These are phyloP conservation scores for Apostasia ramifera DNA, from an alignment of 106 monocot species.

Conservation along the genomic window DNA sequence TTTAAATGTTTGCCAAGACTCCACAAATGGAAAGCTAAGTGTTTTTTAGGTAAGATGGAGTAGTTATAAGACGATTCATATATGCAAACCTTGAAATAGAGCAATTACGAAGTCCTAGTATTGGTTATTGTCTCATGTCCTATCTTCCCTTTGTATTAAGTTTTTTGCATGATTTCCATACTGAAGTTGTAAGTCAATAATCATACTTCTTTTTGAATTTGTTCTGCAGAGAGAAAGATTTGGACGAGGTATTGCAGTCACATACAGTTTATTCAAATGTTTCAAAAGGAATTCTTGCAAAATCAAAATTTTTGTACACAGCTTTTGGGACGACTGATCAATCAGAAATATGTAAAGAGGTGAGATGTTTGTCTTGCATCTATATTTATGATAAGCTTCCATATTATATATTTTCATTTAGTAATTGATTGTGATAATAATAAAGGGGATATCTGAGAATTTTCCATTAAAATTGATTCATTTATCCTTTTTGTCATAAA, in stretches of 20 bases:
- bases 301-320: slow-evolving; percentile 63
- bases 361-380: slow-evolving; percentile 7
- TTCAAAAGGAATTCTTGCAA: slow-evolving; percentile 83
- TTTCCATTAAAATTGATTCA: too few relatives aligned
- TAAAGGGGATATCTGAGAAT: too few relatives aligned
- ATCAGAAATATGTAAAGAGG: slow-evolving; percentile 80
- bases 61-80: too few relatives aligned
- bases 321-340: slow-evolving; percentile 82
- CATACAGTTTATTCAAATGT: slow-evolving; percentile 85
- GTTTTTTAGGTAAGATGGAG: too few relatives aligned
- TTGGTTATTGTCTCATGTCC: too few relatives aligned
- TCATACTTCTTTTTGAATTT: slow-evolving; percentile 1
- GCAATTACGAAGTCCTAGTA: too few relatives aligned
- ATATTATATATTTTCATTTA: background rate
- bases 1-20: too few relatives aligned
- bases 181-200: too few relatives aligned
- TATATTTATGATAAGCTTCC: background rate
- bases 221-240: slow-evolving; percentile 65
- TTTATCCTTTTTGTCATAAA: too few relatives aligned
- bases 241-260: slow-evolving; percentile 89
- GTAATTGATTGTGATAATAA: too few relatives aligned
- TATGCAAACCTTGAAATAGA: too few relatives aligned
- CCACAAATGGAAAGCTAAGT: too few relatives aligned
- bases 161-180: background rate
- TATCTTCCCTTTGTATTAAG: background rate